Percentiles rank a stretch among this genome's conserved stretches.
These are phyloP conservation scores for Pyrus hybrid DNA, from an alignment of 331 rosid genomes.

Conservation along the genomic window DNA sequence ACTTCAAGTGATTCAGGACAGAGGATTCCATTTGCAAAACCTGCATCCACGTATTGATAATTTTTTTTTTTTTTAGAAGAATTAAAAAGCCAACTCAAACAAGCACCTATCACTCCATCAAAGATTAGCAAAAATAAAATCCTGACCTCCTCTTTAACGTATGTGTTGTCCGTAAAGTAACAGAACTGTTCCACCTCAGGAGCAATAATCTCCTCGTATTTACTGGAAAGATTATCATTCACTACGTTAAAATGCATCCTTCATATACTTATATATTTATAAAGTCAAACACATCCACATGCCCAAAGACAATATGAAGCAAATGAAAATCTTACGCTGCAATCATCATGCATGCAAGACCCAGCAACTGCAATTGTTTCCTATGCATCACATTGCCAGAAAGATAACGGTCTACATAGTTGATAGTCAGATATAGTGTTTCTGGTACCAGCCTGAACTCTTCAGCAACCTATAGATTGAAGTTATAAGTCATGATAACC, in stretches of 20 bases:
- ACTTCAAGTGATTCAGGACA: slow-evolving; percentile 71
- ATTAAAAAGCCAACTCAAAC: neutral
- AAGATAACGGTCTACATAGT: slow-evolving; percentile 83
- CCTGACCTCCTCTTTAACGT: slow-evolving; percentile 76
- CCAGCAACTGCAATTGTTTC: slow-evolving; percentile 66
- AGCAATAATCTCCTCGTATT: slow-evolving; percentile 83
- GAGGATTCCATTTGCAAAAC: slow-evolving; percentile 82
- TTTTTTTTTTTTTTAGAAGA: neutral
- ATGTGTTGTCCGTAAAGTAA: slow-evolving; percentile 83
- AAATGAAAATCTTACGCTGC: slow-evolving; percentile 58
- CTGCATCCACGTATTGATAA: slow-evolving; percentile 26
- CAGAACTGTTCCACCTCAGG: slow-evolving; percentile 92
- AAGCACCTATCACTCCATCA: neutral
- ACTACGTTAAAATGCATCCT: neutral
- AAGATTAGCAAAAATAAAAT: neutral
- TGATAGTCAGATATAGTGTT: slow-evolving; percentile 69
- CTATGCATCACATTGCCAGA: slow-evolving; percentile 64
- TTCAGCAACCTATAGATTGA: slow-evolving; percentile 70
- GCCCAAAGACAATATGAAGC: neutral
- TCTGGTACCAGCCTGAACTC: slow-evolving; percentile 75
- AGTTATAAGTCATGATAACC: neutral
- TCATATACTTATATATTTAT: neutral
- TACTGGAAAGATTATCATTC: slow-evolving; percentile 35
- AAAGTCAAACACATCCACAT: neutral
- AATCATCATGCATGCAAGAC: slow-evolving; percentile 90